Evolutionary conservation across 2,329 filamentous ascomycete species (phyloP).

Genomic region (Talaromyces sp.): DNA sequence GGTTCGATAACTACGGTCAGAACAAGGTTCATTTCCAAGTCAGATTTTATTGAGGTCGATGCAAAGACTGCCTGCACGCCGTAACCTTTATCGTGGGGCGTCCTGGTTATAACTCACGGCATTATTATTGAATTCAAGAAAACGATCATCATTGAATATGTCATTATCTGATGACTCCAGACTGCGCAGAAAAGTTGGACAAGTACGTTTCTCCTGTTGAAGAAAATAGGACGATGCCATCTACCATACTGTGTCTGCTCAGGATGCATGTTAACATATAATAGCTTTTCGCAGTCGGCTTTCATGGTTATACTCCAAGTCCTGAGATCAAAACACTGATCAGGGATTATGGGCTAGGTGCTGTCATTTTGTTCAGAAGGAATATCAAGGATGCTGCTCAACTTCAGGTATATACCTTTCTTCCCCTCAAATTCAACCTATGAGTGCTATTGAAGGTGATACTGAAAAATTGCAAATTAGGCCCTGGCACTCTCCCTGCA

Average conservation of each 20-base stretch:
- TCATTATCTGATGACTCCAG: conserved; percentile 14
- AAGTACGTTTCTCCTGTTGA: conserved; percentile 28
- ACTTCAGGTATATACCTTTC: conserved; percentile 31
- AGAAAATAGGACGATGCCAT: conserved; percentile 6
- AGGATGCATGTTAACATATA: background rate
- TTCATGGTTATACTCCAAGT: conserved; percentile 41
- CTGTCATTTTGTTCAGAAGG: conserved; percentile 44
- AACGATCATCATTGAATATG: too few relatives aligned
- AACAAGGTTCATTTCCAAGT: background rate
- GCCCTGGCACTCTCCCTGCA: conserved; percentile 39
- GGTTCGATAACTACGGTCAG: background rate
- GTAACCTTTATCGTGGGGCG: background rate
- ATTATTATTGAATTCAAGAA: background rate
- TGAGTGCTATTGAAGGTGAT: background rate
- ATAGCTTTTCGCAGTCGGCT: conserved; percentile 48
- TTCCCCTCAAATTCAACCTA: background rate
- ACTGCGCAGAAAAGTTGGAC: conserved; percentile 35
- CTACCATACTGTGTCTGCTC: background rate
- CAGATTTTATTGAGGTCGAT: background rate
- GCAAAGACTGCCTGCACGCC: background rate
- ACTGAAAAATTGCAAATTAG: conserved; percentile 25
- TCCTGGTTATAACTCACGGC: background rate
- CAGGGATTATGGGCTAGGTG: conserved; percentile 42
- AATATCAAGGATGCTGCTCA: conserved; percentile 43
- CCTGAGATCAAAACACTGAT: conserved; percentile 46